phyloP scores from a whole-genome alignment of 1,284 basidiomycete genomes.

The Microbotryum violaceum region DNA sequence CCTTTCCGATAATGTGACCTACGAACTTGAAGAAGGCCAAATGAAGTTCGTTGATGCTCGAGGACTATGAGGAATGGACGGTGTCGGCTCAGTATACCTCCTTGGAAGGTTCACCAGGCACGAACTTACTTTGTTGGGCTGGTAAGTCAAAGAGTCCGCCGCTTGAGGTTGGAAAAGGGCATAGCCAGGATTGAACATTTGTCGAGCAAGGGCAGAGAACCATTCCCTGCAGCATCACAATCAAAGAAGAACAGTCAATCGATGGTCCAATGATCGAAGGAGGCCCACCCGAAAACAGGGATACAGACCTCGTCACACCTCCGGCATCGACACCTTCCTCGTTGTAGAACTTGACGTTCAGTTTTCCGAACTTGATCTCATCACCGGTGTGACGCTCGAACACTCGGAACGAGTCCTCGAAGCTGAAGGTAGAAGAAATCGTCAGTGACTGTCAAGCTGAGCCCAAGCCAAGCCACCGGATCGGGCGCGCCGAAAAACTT shows the following conservation, averaged over 20 bases:
- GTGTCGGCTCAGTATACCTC: constrained; percentile 54
- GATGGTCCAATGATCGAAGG: no score
- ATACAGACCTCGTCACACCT: constrained; percentile 97
- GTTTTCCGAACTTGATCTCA: constrained; percentile 95
- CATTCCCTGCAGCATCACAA: constrained; percentile 15
- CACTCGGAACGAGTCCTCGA: constrained; percentile 93
- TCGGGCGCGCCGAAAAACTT: neutral
- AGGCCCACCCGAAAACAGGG: neutral
- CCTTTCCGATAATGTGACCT: constrained; percentile 92
- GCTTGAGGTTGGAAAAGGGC: constrained; percentile 96
- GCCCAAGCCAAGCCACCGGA: no score
- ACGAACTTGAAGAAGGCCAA: constrained; percentile 98
- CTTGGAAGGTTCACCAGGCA: neutral
- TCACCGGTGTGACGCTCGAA: constrained; percentile 85
- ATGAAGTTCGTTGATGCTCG: constrained; percentile 75
- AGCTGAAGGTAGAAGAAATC: constrained; percentile 54
- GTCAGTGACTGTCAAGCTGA: neutral
- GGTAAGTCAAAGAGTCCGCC: constrained; percentile 42
- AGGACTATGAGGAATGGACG: constrained; percentile 95
- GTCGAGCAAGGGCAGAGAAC: constrained; percentile 86
- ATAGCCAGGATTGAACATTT: constrained; percentile 99
- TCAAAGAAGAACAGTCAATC: neutral
- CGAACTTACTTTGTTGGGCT: constrained; percentile 41
- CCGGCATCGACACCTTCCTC: constrained; percentile 99
- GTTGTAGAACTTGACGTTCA: constrained; percentile 91